Percentiles rank a stretch among this genome's conserved stretches.
Evolutionary conservation across 2,329 filamentous ascomycete species (phyloP).

Genomic region (Diaporthe ilicicola): DNA sequence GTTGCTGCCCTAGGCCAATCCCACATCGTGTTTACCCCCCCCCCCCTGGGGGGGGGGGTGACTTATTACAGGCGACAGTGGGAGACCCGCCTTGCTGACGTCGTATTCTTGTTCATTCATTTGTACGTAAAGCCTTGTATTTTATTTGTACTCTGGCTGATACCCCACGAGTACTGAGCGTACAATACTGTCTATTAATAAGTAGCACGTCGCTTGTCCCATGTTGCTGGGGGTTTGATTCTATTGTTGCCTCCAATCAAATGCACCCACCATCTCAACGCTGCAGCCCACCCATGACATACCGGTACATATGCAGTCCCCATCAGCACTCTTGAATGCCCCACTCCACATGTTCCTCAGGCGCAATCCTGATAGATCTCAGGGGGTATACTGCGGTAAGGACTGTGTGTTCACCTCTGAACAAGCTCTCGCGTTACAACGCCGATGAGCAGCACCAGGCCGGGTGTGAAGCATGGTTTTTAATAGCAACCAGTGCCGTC

Average conservation of each 20-base stretch:
- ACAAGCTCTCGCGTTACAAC: neutral
- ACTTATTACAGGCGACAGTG: no score
- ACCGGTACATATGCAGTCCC: neutral
- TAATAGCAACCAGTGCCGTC: neutral
- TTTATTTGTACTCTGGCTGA: neutral
- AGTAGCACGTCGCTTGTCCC: neutral
- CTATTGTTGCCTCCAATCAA: constrained; percentile 1
- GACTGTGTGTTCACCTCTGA: constrained; percentile 1
- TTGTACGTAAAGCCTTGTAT: neutral
- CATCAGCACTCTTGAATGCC: neutral
- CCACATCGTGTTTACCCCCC: neutral
- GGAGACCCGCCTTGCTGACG: constrained; percentile 5
- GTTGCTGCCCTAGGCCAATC: neutral
- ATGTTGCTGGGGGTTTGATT: neutral
- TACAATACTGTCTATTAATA: neutral
- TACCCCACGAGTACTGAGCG: neutral
- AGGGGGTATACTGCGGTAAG: constrained; percentile 19
- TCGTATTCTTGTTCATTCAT: neutral
- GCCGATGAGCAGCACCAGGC: neutral
- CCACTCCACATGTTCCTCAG: neutral
- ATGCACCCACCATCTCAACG: neutral
- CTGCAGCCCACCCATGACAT: neutral
- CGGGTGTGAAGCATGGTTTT: neutral
- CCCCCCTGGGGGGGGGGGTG: neutral
- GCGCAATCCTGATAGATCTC: constrained; percentile 9